Base-by-base conservation (phyloP, 1,139 yeast genomes). In the Blastobotrys illinoisensis region DNA sequence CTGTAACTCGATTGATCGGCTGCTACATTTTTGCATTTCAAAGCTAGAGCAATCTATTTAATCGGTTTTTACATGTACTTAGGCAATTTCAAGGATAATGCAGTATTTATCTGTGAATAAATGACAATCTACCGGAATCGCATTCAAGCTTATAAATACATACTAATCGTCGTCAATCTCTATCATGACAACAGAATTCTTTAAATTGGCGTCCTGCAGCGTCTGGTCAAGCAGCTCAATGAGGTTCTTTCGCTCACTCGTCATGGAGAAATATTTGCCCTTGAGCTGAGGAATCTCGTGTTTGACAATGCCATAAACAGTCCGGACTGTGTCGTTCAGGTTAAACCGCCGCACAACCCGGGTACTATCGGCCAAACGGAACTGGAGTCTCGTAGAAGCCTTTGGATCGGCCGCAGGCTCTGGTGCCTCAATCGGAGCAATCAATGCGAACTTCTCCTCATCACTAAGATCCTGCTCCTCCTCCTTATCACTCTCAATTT, bases 321-420 rank as follows among this genome's bases (percentile, higher is more conserved):
- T 74, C 65, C 80, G 59, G 0, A 95, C 87, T 3, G 76, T 71
- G 61, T 86, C 95, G 3, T 73, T 66, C 9, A 79, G 64, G 13
- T 71, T 72, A 64, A 93, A 87, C 60, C 89, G 79, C 56, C 89
- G 85, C n/a, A 93, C 85, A 13, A 86, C 73, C 58, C 98, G 76
- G 20, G 98, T 98, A 64, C 86, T 90, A 16, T 95, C 95, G 36
- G 49, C 45, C 47, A 89, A 80, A 56, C 98, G 78, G 19, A 95
- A 79, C 70, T 93, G 99, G 21, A 95, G 80, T 63, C 99, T 76
- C 1, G 97, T 88, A 1, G 82, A 79, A 0, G 79, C 71, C 2
- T 78, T 77, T 0, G 83, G 78, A n/a, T 78, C 75, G 2, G 71
- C 69, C 0, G 82, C 74, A 0, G 93, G 90, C 61, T 88, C 96